Evolutionary conservation across 306 rosid genomes (phyloP).

Genomic region (Biancaea sappan): DNA sequence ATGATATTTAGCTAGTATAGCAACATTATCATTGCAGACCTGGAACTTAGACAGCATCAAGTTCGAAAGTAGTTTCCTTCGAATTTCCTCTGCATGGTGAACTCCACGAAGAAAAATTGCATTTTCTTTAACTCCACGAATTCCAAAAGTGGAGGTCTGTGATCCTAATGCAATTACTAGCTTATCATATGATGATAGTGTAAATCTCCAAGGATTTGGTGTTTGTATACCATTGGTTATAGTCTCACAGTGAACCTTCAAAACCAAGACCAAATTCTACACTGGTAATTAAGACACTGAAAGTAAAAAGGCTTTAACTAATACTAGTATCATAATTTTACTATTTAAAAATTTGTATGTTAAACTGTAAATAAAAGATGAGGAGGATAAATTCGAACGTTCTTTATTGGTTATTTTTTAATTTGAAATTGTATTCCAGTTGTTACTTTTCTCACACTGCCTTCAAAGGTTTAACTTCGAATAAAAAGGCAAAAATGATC

Average conservation of each 20-base stretch:
- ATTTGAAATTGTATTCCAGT: neutral
- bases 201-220: slow-evolving; percentile 81
- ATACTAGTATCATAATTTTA: slow-evolving; percentile 18
- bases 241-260: slow-evolving; percentile 88
- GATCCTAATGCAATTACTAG: slow-evolving; percentile 87
- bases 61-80: slow-evolving; percentile 87
- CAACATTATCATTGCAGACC: slow-evolving; percentile 50
- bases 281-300: slow-evolving; percentile 20
- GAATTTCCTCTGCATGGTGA: slow-evolving; percentile 94
- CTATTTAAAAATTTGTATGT: neutral
- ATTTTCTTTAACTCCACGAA: slow-evolving; percentile 77
- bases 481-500: neutral
- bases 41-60: slow-evolving; percentile 87
- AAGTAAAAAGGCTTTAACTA: slow-evolving; percentile 24
- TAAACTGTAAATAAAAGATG: neutral
- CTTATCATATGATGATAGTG: slow-evolving; percentile 84
- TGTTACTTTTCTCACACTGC: neutral
- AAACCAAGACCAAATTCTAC: slow-evolving; percentile 36
- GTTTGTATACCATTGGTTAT: slow-evolving; percentile 59
- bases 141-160: slow-evolving; percentile 84
- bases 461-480: neutral
- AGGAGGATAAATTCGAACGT: neutral
- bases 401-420: neutral
- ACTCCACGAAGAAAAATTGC: slow-evolving; percentile 96
- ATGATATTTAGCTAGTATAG: slow-evolving; percentile 24